Evolutionary conservation across 805 yeast genomes (phyloP).

Genomic region (Saturnispora silvae): DNA sequence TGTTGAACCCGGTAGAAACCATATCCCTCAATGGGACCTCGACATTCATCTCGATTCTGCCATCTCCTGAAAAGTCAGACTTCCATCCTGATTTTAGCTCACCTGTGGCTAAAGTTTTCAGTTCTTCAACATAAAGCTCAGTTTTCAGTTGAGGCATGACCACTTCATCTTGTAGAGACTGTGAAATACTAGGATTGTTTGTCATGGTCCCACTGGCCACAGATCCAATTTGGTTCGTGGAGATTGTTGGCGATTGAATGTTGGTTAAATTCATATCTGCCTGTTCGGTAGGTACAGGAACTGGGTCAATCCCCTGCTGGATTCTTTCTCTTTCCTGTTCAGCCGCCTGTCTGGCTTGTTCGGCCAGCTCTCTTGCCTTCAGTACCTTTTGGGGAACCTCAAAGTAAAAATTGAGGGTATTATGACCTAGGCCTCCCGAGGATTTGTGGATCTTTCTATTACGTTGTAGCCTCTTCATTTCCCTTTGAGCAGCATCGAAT

Average conservation of each 20-base stretch:
- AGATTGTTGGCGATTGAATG: not conserved
- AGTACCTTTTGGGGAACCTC: conserved; percentile 17
- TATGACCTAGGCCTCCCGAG: conserved; percentile 21
- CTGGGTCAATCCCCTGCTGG: conserved; percentile 4
- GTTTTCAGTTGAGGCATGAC: conserved; percentile 7
- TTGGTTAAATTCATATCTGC: not conserved
- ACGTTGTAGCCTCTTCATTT: conserved; percentile 22
- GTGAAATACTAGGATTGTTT: conserved; percentile 6
- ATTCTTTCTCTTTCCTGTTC: conserved; percentile 5
- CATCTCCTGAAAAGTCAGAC: conserved; percentile 71
- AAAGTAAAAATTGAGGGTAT: conserved; percentile 20
- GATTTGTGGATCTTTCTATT: conserved; percentile 20
- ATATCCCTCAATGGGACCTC: conserved; percentile 53
- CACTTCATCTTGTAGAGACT: conserved; percentile 11
- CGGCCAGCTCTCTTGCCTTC: conserved; percentile 6
- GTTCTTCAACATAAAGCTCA: conserved; percentile 57
- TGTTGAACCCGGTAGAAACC: conserved; percentile 37
- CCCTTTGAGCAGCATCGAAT: conserved; percentile 35
- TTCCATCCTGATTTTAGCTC: conserved; percentile 92
- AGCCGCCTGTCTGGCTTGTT: conserved; percentile 3
- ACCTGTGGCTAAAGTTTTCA: conserved; percentile 63
- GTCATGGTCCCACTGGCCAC: conserved; percentile 3
- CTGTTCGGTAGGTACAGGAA: not conserved
- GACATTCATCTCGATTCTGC: conserved; percentile 70
- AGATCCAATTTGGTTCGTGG: not conserved